Percentiles rank a stretch among this genome's conserved stretches.
Evolutionary conservation across 257 asterid genomes (phyloP).

Genomic region (Fraxinus excelsior): DNA sequence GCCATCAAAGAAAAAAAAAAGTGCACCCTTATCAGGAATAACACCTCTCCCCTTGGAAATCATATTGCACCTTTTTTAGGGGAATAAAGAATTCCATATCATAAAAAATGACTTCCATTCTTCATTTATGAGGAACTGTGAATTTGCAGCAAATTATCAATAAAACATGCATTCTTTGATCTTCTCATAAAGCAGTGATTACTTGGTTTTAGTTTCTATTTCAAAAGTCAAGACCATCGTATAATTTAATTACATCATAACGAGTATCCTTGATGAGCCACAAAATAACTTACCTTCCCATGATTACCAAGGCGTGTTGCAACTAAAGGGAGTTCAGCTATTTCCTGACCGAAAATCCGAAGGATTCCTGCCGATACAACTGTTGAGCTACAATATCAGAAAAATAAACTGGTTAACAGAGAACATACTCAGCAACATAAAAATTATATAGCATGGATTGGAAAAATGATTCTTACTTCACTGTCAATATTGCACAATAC

Average conservation of each 20-base stretch:
- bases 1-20: not conserved
- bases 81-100: not conserved
- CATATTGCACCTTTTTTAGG: not conserved
- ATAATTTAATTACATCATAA: not conserved
- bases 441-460: not conserved
- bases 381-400: slow-evolving; percentile 67
- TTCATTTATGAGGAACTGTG: not conserved
- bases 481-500: slow-evolving; percentile 87
- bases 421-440: slow-evolving; percentile 9
- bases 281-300: slow-evolving; percentile 67
- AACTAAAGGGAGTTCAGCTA: slow-evolving; percentile 94
- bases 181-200: not conserved
- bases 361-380: slow-evolving; percentile 93
- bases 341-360: slow-evolving; percentile 86
- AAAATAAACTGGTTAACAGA: slow-evolving; percentile 20
- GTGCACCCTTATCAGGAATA: not conserved
- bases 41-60: not conserved
- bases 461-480: slow-evolving; percentile 54
- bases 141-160: not conserved
- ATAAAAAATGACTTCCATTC: not conserved
- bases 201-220: not conserved
- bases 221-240: not conserved
- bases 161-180: not conserved
- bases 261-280: not conserved
- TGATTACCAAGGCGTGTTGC: slow-evolving; percentile 79